Evolutionary conservation across 2,329 filamentous ascomycete species (phyloP), one percentile per base, ranked within the genome.

Genomic region (Venturia asperata): DNA sequence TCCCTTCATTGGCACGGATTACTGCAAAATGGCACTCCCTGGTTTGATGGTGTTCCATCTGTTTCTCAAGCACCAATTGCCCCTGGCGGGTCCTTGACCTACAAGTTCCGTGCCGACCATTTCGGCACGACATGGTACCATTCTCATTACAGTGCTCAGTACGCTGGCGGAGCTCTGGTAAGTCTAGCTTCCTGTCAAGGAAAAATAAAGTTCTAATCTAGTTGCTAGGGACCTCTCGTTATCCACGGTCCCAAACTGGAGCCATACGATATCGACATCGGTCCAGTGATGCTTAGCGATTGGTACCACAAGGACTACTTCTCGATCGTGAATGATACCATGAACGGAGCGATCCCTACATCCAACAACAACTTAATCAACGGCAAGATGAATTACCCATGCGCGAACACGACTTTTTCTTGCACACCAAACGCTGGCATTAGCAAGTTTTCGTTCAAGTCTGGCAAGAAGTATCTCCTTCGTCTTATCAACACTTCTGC

Each of bases 401-500:
- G 73, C 65, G 34, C 41, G 27, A 67, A 68, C 34, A 66, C 66
- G 17, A 68, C 67, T 9, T 60, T 70, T 27, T 69, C 70, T 21
- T 75, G 73, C 69, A 69, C 65, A 7, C 39, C 69, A 41, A 68
- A 71, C 24, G 69, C 68, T 1, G 66, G 65, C 13, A 61, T 69
- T 4, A 69, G 66, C 27, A 73, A 74, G 43, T 79, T 75, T 70
- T 74, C 75, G 49, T 80, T 80, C 67, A 68, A 71, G 3, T 70
- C 72, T 5, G 77, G 75, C 24, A 79, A 75, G 52, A 76, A 72
- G 1, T 77, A 80, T 63, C 74, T 74, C 3, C 70, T 80, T 7
- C 73, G 78, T 5, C 67, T 80, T 9, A 75, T 80, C 63, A 80
- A 80, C 62, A 72, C 72, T 24, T 76, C 76, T 6, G 73, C 77